Evolutionary conservation across 1,284 basidiomycete species (phyloP), one percentile per base, ranked within the genome.

Genomic region (Ustilago tritici): DNA sequence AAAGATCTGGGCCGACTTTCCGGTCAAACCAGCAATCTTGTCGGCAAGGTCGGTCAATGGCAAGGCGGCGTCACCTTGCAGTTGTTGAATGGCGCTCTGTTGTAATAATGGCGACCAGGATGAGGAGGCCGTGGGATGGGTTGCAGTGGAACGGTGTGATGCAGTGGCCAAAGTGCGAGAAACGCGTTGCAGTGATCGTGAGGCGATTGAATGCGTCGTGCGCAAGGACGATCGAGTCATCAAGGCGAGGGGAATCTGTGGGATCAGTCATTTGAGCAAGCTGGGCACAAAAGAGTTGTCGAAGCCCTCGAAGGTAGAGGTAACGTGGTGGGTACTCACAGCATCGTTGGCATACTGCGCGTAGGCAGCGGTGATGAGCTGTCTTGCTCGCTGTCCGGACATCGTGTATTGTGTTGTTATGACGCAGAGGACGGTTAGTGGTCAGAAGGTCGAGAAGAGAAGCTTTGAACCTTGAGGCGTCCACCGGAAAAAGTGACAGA

Each of bases 311-410:
- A 53, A 12, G 38, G 57, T 28, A 54, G 50, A 34, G 23, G 23
- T 28, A 15, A 19, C 5, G 15, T 5, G 15, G 52, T 34, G 23
- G 19, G 10, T 35, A 71, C 76, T 69, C 63, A 78, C 76, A 17
- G 73, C 69, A 65, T 78, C 72, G 61, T 72, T 78, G 28, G 72
- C 69, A 31, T 66, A 78, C 69, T 78, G 76, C 69, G 76, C 71
- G 57, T 71, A 78, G 57, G 76, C 66, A 71, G 72, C 65, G 15
- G 68, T 71, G 57, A 78, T 70, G 34, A 75, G 69, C 69, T 78
- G 72, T 71, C 70, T 61, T 46, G 76, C 65, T 66, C 69, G 65
- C 62, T 75, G 72, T 56, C 65, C 72, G 2, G 72, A 68, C 76
- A 78, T 78, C 53, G 28, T 68, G 15, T 14, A 15, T 35, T 47